Evolutionary conservation across 176 grass and related monocot genomes (phyloP), one percentile per base, ranked within the genome.

Genomic region (Secale cereale): DNA sequence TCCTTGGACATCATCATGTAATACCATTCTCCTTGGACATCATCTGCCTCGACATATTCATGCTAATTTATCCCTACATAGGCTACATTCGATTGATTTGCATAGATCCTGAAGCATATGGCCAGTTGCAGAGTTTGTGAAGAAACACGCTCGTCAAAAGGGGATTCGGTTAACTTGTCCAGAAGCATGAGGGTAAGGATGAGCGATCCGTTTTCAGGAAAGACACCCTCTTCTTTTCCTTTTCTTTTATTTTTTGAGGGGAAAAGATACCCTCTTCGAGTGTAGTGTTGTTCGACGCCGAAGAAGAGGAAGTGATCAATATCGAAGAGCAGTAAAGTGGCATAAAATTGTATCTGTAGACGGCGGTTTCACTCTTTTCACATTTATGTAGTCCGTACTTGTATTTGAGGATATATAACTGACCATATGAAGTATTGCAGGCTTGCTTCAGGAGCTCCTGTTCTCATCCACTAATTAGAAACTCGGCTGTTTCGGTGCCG

Each of bases 361-460:
- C 15, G 0, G 46, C 37, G 3, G 45, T 37, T 10, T 35, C 29
- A 29, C 40, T 79, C 4, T 4, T 88, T 45, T 23, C 22, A 56
- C 8, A 10, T 9, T 74, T 77, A 31, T 76, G 20, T 50, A 28
- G 31, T 19, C 64, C 48, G 16, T 52, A 48, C 4, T 48, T 30
- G 20, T 50, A 17, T 82, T 83, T 56, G 13, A 52, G 48, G 17
- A 19, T 52, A 52, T 88, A 81, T 81, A 81, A 78, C 31, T 67
- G 22, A 14, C 30, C 20, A 25, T 59, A 23, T 22, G 17, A 3
- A 17, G 15, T 1, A 54, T 36, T 75, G 80, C 88, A 94, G 95
- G 86, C 86, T 97, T 82, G 78, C 88, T 89, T 99, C 93, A 63
- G 91, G 93, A 80, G 97, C 93, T 88, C 86, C 69, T 77, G 90